Conservation (phyloP, 1,139 yeast genomes). For the Pichia sp. region DNA sequence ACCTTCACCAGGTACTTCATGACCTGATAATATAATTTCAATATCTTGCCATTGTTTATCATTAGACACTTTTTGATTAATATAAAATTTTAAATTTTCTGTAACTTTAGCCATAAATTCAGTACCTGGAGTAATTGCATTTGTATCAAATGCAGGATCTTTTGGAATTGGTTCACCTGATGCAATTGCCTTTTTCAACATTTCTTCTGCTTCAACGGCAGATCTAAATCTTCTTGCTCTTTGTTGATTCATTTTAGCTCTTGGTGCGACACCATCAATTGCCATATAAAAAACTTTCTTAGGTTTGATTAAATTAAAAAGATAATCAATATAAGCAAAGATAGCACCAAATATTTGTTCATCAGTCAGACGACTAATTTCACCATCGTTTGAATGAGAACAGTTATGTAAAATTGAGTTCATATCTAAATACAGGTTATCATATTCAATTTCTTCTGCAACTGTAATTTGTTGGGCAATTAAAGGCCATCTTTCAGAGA, state of each 20-base stretch:
- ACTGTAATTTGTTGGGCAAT: constrained; percentile 85
- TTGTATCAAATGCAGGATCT: constrained; percentile 84
- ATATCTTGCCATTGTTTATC: constrained; percentile 90
- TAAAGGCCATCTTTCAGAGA: constrained; percentile 98
- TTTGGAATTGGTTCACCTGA: constrained; percentile 59
- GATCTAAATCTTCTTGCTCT: constrained; percentile 95
- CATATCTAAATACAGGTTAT: constrained; percentile 93
- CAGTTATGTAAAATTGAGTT: constrained; percentile 93
- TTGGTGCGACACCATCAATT: constrained; percentile 98
- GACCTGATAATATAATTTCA: constrained; percentile 83
- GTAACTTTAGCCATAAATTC: constrained; percentile 95
- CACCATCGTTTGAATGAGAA: constrained; percentile 68
- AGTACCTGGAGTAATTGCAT: constrained; percentile 96
- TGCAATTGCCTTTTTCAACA: constrained; percentile 56
- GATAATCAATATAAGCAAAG: constrained; percentile 89
- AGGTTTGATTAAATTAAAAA: constrained; percentile 83
- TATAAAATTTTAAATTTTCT: constrained; percentile 76
- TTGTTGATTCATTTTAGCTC: constrained; percentile 99
- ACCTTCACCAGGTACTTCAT: constrained; percentile 99
- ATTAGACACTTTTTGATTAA: constrained; percentile 80
- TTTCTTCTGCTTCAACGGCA: constrained; percentile 87
- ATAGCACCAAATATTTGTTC: constrained; percentile 93
- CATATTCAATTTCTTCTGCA: constrained; percentile 85
- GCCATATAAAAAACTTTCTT: constrained; percentile 91
- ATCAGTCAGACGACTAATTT: constrained; percentile 62